A percentile compares a stretch with the other conserved stretches of the same genome.
phyloP scores from a whole-genome alignment of 1,284 basidiomycete species.

The Tremellales sp. region DNA sequence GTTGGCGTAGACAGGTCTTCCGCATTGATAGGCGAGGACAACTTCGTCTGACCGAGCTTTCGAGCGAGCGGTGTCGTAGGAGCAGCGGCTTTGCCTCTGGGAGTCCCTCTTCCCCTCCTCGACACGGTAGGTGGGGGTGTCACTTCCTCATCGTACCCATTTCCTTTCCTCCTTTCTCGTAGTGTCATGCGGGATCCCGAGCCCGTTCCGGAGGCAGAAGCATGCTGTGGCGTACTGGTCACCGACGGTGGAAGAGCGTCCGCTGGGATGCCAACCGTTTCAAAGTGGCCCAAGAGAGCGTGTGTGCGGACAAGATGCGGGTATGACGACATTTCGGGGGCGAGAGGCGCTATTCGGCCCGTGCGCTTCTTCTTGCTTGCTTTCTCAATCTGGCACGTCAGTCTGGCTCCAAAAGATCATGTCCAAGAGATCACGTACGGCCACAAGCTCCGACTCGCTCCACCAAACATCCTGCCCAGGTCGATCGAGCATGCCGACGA shows the following conservation, averaged over 20 bases:
- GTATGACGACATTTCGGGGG: slow-evolving; percentile 52
- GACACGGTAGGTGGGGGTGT: slow-evolving; percentile 7
- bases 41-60: neutral
- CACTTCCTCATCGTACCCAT: slow-evolving; percentile 8
- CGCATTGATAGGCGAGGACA: neutral
- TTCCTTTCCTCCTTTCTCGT: slow-evolving; percentile 56
- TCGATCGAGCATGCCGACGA: slow-evolving; percentile 61
- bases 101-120: slow-evolving; percentile 1
- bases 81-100: neutral
- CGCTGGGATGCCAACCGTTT: slow-evolving; percentile 18
- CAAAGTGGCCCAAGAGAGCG: slow-evolving; percentile 52
- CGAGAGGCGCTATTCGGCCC: slow-evolving; percentile 52
- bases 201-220: slow-evolving; percentile 12
- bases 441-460: slow-evolving; percentile 59
- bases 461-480: slow-evolving; percentile 61
- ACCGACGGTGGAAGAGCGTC: slow-evolving; percentile 11
- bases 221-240: slow-evolving; percentile 30
- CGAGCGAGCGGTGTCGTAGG: neutral
- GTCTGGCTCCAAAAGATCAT: neutral
- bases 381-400: slow-evolving; percentile 60
- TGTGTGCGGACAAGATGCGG: slow-evolving; percentile 59
- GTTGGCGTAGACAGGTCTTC: neutral
- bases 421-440: slow-evolving; percentile 51
- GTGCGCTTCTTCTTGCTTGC: slow-evolving; percentile 54
- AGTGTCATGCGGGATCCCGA: slow-evolving; percentile 54